Base-by-base conservation (phyloP, 495 filamentous ascomycete genomes). In the Hypoxylon lienhwacheense region DNA sequence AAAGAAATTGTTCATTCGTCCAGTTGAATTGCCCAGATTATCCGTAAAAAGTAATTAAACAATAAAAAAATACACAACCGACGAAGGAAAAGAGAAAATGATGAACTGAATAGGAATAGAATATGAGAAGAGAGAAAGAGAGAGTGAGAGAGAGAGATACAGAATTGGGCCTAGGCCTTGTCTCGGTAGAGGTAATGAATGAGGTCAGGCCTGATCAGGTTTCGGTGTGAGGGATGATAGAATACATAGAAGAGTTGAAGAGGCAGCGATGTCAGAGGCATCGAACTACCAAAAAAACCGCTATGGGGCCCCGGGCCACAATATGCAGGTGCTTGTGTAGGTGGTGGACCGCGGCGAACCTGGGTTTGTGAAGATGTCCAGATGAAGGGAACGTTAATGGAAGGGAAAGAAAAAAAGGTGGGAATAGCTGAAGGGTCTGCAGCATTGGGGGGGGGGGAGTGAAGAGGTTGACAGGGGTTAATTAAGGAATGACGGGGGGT, bases 191-290 rank as follows among this genome's bases (percentile, higher is more conserved):
- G n/a, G n/a, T n/a, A 20, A 31, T 20, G 34, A 43, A 42, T 16
- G 53, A 46, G 55, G 45, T 52, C 29, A 52, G 45, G 51, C 16
- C 37, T 36, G 35, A 44, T 47, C 50, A 51, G 53, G 50, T 50
- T 53, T 52, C 44, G 51, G 48, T 54, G 59, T 49, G 42, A 52
- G 41, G 47, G 51, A 53, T 59, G 59, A 63, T 54, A 25, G 55
- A 53, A 59, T 37, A 41, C 51, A 61, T 48, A 26, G 53, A 53
- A 59, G 49, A 44, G 45, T 49, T 29, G 20, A 45, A 48, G 37
- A 37, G 21, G 33, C 14, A 63, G 53, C 57, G 51, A 61, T 61
- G 47, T 61, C 42, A 61, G 56, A 61, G 47, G 44, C 51, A 47
- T 37, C 26, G 42, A 45, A 39, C 55, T 31, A 20, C 40, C 34